Percentiles rank a stretch among this genome's conserved stretches.
These are phyloP conservation scores for Ceraceosorus guamensis DNA, from an alignment of 1,284 basidiomycete genomes.

Conservation along the genomic window DNA sequence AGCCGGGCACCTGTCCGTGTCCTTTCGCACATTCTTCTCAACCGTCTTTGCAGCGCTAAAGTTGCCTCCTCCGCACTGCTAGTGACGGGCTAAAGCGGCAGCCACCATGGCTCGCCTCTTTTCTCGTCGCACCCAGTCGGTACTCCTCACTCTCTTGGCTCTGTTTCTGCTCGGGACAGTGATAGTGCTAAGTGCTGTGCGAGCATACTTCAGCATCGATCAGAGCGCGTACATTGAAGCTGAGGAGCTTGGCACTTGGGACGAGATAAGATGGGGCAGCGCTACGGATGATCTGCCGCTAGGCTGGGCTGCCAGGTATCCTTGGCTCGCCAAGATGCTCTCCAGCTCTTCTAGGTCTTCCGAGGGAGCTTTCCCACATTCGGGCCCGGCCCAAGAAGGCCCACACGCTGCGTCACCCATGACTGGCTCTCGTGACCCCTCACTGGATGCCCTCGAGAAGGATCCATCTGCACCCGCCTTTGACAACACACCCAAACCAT, in stretches of 20 bases:
- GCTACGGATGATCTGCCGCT: conserved; percentile 22
- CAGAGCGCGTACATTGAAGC: conserved; percentile 30
- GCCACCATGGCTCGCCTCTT: conserved; percentile 5
- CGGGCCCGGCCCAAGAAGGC: not conserved
- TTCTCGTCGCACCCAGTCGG: not conserved
- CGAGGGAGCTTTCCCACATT: not conserved
- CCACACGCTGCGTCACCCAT: conserved; percentile 5
- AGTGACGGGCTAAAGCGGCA: no score
- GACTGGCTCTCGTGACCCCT: conserved; percentile 16
- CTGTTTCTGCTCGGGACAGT: conserved; percentile 84
- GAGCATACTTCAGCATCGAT: conserved; percentile 76
- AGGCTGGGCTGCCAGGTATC: conserved; percentile 24
- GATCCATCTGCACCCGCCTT: no score
- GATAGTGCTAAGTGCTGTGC: conserved; percentile 79
- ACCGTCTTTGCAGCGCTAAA: no score
- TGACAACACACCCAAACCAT: conserved; percentile 59
- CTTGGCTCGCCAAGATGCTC: conserved; percentile 26
- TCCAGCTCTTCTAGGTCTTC: not conserved
- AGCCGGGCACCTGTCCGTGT: no score
- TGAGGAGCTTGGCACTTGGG: conserved; percentile 41
- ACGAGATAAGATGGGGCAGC: conserved; percentile 31
- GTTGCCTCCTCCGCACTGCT: no score
- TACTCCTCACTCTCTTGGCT: conserved; percentile 66
- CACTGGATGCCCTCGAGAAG: no score
- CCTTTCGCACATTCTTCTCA: no score